Conservation (phyloP, 441 rosid species). For the Euphorbia celastroides region DNA sequence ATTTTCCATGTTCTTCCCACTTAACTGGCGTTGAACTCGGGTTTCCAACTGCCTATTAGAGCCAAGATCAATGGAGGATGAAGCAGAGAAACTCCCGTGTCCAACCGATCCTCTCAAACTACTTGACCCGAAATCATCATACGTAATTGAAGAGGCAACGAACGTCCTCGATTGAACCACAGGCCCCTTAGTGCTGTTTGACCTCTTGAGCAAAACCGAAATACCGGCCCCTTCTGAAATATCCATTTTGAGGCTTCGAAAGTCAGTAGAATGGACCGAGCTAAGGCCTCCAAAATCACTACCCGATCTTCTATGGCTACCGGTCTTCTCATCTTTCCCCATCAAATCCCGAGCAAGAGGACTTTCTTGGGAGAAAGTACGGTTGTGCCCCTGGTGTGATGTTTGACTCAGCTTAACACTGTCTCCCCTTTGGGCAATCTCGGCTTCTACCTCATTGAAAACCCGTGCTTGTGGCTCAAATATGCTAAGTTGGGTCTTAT, state of each 20-base stretch:
- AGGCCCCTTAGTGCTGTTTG: conserved; percentile 74
- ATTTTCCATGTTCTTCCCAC: conserved; percentile 64
- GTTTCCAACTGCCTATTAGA: conserved; percentile 58
- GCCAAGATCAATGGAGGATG: conserved; percentile 76
- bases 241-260: conserved; percentile 28
- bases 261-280: conserved; percentile 27
- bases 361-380: conserved; percentile 29
- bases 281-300: conserved; percentile 32
- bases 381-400: conserved; percentile 27
- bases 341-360: conserved; percentile 26
- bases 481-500: conserved; percentile 25
- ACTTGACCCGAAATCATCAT: conserved; percentile 57
- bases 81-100: conserved; percentile 69
- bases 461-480: conserved; percentile 31
- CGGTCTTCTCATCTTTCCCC: conserved; percentile 34
- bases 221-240: conserved; percentile 53
- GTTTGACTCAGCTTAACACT: conserved; percentile 27
- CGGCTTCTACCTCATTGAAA: conserved; percentile 30
- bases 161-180: conserved; percentile 62
- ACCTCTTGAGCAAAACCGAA: conserved; percentile 71
- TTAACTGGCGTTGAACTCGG: conserved; percentile 60
- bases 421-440: conserved; percentile 30
- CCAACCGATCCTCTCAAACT: conserved; percentile 85
- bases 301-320: conserved; percentile 27
- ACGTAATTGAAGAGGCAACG: conserved; percentile 41